A percentile compares a stretch with the other conserved stretches of the same genome.
Conservation (phyloP, 345 rosid species). For the Eucalyptus polyanthemos region DNA sequence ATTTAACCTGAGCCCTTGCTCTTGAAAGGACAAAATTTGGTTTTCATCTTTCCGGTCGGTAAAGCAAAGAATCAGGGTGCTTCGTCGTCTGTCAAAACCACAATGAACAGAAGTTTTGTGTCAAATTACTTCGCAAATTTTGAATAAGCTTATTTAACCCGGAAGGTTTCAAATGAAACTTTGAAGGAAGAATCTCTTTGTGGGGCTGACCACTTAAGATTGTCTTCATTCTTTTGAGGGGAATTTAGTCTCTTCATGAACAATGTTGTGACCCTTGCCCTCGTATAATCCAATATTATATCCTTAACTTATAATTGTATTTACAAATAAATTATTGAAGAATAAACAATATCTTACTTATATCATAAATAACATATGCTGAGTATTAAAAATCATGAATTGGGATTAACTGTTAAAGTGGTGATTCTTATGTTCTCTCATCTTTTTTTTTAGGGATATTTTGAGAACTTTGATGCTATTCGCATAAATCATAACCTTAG, state of each 20-base stretch:
- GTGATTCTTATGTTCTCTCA: not conserved
- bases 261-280: not conserved
- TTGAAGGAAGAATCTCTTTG: accelerated
- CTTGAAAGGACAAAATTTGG: accelerated
- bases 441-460: not conserved
- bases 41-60: accelerated
- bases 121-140: not conserved
- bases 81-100: not conserved
- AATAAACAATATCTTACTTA: too few relatives aligned
- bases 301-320: too few relatives aligned
- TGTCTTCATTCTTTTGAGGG: not conserved
- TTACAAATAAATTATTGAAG: too few relatives aligned
- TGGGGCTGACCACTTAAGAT: accelerated
- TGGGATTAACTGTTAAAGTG: not conserved
- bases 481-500: not conserved
- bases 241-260: not conserved
- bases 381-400: too few relatives aligned
- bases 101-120: not conserved
- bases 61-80: not conserved
- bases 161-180: not conserved
- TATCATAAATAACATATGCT: not conserved
- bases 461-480: not conserved
- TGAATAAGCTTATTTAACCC: too few relatives aligned
- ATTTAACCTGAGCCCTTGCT: not conserved
- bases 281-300: too few relatives aligned